These are phyloP conservation scores for Ogataea naganishii DNA, from an alignment of 805 yeast genomes.

Conservation along the genomic window DNA sequence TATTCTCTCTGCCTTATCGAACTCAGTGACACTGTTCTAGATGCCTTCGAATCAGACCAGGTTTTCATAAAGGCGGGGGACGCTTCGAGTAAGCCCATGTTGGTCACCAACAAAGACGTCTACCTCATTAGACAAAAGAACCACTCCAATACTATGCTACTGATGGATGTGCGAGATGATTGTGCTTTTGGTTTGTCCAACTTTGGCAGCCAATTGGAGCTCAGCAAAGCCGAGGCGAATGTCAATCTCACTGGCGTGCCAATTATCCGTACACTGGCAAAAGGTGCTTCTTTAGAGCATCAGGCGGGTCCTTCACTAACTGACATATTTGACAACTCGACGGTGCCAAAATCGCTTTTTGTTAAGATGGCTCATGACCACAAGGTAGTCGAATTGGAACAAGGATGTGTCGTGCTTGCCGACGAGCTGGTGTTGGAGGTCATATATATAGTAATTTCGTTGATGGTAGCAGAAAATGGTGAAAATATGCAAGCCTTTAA, in stretches of 20 bases:
- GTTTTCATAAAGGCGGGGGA: constrained; percentile 25
- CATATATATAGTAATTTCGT: constrained; percentile 6
- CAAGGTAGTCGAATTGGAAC: constrained; percentile 8
- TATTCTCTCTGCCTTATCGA: constrained; percentile 40
- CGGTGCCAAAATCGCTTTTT: constrained; percentile 6
- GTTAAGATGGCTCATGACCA: constrained; percentile 4
- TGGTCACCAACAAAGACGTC: constrained; percentile 52
- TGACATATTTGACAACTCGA: constrained; percentile 7
- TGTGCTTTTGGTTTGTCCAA: neutral
- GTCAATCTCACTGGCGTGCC: constrained; percentile 7
- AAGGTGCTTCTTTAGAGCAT: too few species aligned
- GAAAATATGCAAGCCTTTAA: constrained; percentile 1
- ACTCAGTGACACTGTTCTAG: constrained; percentile 27
- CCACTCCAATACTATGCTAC: constrained; percentile 77
- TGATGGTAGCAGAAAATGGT: constrained; percentile 2
- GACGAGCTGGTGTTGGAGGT: constrained; percentile 9
- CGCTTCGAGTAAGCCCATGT: constrained; percentile 35
- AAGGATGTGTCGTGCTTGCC: constrained; percentile 6
- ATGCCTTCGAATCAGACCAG: constrained; percentile 10
- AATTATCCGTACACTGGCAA: constrained; percentile 3
- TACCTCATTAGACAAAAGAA: constrained; percentile 69
- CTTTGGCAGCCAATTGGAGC: constrained; percentile 9
- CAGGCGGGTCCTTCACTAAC: too few species aligned
- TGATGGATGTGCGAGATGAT: constrained; percentile 22
- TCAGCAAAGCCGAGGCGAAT: constrained; percentile 5